Evolutionary conservation across 192 early-diverging fungal genomes (phyloP).

Genomic region (Rhizophagus clarus): DNA sequence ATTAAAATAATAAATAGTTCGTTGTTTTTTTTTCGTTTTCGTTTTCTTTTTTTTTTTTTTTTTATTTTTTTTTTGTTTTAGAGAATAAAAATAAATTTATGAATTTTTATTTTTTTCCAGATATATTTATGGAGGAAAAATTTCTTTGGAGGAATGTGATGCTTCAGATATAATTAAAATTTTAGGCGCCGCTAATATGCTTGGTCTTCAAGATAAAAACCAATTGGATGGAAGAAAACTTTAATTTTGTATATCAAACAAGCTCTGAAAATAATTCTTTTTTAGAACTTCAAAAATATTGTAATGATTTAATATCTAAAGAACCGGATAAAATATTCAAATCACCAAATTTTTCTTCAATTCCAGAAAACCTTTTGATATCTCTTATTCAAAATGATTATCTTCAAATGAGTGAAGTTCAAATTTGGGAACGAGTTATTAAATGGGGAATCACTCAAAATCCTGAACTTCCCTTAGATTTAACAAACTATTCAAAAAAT

Average conservation of each 20-base stretch:
- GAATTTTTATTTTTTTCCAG: neutral
- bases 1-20: too few species aligned
- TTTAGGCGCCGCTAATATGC: neutral
- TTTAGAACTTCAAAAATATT: neutral
- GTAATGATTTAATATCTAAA: neutral
- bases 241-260: too few species aligned
- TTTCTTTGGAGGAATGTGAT: neutral
- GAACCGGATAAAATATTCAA: too few species aligned
- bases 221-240: too few species aligned
- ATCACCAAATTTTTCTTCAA: neutral
- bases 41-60: too few species aligned
- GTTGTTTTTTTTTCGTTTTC: too few species aligned
- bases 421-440: neutral
- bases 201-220: neutral
- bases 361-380: neutral
- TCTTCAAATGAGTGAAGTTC: neutral
- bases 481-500: neutral
- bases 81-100: too few species aligned
- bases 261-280: too few species aligned
- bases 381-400: neutral
- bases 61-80: too few species aligned
- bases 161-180: neutral
- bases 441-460: slow-evolving; percentile 3
- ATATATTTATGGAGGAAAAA: neutral
- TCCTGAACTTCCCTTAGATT: neutral